Evolutionary conservation across 2,329 filamentous ascomycete genomes (phyloP), one percentile per base, ranked within the genome.

Genomic region (Diaporthe longicolla): DNA sequence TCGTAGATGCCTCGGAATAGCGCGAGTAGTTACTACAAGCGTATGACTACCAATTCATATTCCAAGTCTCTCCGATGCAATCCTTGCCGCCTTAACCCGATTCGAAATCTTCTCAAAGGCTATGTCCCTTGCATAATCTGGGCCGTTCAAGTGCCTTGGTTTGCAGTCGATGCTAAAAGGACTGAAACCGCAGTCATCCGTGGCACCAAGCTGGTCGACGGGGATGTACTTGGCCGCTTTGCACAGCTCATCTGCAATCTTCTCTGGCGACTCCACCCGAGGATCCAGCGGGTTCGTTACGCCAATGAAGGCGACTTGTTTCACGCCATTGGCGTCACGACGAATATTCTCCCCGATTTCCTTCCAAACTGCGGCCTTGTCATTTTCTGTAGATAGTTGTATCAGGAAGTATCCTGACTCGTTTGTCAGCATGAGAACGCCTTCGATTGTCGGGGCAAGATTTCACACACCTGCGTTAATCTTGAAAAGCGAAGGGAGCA

Each of bases 141-240:
- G 52, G 7, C 52, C 52, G 13, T 55, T 55, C 0, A 32, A 26
- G 52, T 55, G 32, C 26, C 32, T 55, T 55, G 52, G 52, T 17
- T 55, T 55, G 52, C 52, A 26, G 52, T 55, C 52, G 52, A 55
- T 55, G 52, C 52, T 55, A 32, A 55, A 32, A 55, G 52, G 52
- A 17, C 52, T 55, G 52, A 32, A 55, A 55, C 26, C 52, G 52
- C 52, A 55, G 26, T 55, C 52, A 15, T 55, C 52, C 17, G 52
- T 55, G 52, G 52, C 52, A 32, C 52, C 52, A 29, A 55, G 52
- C 26, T 55, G 52, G 26, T 55, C 52, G 26, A 21, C 26, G 24
- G 52, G 52, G 26, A 55, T 55, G 52, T 55, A 55, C 52, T 55
- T 19, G 7, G 26, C 52, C 17, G 52, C 52, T 55, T 55, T 21